Conservation (phyloP, 23 red algal genomes). For the Gracilaria domingensis region DNA sequence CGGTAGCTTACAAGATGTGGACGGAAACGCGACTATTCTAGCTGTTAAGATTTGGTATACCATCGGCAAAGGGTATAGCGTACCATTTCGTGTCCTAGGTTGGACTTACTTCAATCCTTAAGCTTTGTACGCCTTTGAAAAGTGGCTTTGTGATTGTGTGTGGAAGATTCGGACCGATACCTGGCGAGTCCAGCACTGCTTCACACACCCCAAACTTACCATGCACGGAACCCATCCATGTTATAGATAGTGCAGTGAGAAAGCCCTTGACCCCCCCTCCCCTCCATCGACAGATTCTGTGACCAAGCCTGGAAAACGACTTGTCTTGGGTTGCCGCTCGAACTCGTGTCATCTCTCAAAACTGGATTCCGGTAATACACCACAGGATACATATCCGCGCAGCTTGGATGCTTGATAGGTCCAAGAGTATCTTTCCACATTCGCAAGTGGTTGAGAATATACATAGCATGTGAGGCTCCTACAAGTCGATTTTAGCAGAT, state of each 20-base stretch:
- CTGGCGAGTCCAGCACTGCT: too few species aligned
- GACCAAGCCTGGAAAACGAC: neutral
- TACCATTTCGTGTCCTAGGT: too few species aligned
- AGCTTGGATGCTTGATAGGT: neutral
- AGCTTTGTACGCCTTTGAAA: too few species aligned
- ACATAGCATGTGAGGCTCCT: neutral
- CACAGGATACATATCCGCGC: constrained; percentile 22
- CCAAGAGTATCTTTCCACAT: neutral
- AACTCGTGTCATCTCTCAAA: neutral
- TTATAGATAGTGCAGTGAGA: too few species aligned
- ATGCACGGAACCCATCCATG: too few species aligned
- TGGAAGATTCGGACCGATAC: neutral
- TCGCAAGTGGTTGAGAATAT: neutral
- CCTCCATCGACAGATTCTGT: too few species aligned
- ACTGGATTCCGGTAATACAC: neutral
- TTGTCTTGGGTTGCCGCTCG: neutral
- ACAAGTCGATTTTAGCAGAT: constrained; percentile 68
- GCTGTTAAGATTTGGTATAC: too few species aligned
- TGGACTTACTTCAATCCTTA: too few species aligned
- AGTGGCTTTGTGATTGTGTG: neutral
- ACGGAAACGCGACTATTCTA: too few species aligned
- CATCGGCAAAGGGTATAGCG: too few species aligned
- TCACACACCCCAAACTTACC: too few species aligned
- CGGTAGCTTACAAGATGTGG: too few species aligned
- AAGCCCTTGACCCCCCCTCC: neutral